A percentile compares a stretch with the other conserved stretches of the same genome.
Evolutionary conservation across 306 rosid species (phyloP).

Genomic region (Parietaria judaica): DNA sequence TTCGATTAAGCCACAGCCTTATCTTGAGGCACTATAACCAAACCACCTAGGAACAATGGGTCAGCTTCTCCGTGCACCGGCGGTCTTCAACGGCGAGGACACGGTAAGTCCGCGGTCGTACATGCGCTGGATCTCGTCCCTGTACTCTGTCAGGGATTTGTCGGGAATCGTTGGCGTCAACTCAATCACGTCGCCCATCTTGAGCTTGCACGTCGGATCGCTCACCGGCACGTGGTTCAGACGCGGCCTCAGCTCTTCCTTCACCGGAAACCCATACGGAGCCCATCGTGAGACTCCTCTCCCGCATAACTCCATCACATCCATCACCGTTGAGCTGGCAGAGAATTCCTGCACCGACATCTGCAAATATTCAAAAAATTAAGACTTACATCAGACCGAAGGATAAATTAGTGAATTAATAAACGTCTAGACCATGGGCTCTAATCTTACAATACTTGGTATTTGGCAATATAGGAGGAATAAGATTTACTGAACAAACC

Average conservation of each 20-base stretch:
- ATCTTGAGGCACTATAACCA: neutral
- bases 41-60: slow-evolving; percentile 10
- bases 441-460: too few relatives aligned
- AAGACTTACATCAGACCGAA: neutral
- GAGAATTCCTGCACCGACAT: slow-evolving; percentile 94
- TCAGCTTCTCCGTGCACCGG: slow-evolving; percentile 57
- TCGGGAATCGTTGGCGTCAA: slow-evolving; percentile 73
- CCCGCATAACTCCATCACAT: slow-evolving; percentile 63
- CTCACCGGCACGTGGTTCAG: slow-evolving; percentile 59
- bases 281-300: slow-evolving; percentile 60
- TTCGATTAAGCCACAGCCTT: slow-evolving; percentile 10
- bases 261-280: slow-evolving; percentile 68
- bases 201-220: slow-evolving; percentile 68
- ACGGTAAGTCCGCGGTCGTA: slow-evolving; percentile 59
- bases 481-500: slow-evolving; percentile 32
- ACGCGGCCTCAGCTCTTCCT: slow-evolving; percentile 92
- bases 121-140: slow-evolving; percentile 97
- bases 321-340: slow-evolving; percentile 59
- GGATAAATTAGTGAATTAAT: too few relatives aligned
- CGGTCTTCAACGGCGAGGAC: slow-evolving; percentile 36
- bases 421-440: too few relatives aligned
- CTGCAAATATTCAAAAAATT: slow-evolving; percentile 33
- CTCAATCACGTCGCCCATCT: slow-evolving; percentile 93
- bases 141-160: slow-evolving; percentile 65
- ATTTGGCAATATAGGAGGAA: neutral